Percentiles rank a stretch among this genome's conserved stretches.
These are phyloP conservation scores for Lyophyllum decastes DNA, from an alignment of 768 basidiomycete species.

Conservation along the genomic window DNA sequence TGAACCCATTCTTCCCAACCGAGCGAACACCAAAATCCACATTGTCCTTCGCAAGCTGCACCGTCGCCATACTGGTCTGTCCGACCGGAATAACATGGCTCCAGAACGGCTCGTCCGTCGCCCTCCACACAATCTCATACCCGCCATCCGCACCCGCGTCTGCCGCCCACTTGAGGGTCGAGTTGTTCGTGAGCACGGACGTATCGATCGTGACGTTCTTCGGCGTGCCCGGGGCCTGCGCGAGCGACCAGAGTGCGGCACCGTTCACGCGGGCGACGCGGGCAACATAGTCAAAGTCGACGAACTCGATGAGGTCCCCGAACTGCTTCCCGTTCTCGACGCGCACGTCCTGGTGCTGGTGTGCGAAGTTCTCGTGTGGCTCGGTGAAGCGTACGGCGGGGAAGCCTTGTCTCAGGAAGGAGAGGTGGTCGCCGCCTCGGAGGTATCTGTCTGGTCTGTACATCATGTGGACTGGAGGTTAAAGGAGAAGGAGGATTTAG, in stretches of 20 bases:
- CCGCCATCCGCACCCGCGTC: conserved; percentile 41
- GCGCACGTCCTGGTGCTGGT: conserved; percentile 59
- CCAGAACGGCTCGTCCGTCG: conserved; percentile 49
- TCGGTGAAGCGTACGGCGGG: conserved; percentile 59
- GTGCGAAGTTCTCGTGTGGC: conserved; percentile 56
- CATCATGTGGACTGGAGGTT: conserved; percentile 44
- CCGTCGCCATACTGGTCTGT: conserved; percentile 37
- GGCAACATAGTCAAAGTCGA: conserved; percentile 53
- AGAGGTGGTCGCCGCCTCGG: conserved; percentile 55
- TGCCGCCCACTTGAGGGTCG: conserved; percentile 47
- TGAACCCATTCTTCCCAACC: conserved; percentile 52
- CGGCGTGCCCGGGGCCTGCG: conserved; percentile 55
- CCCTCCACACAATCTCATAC: conserved; percentile 55
- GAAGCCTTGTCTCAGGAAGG: conserved; percentile 51
- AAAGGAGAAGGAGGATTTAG: not conserved
- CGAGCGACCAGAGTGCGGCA: conserved; percentile 55
- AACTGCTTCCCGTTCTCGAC: conserved; percentile 53
- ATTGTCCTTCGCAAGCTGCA: conserved; percentile 52
- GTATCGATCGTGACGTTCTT: conserved; percentile 48
- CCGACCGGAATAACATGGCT: conserved; percentile 52
- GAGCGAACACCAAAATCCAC: conserved; percentile 50
- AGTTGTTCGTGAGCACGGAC: conserved; percentile 52
- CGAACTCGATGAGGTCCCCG: conserved; percentile 55
- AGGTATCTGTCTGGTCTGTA: conserved; percentile 56
- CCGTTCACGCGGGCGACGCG: conserved; percentile 55